Evolutionary conservation across 2,329 filamentous ascomycete genomes (phyloP).

Genomic region (Xylaria sp.): DNA sequence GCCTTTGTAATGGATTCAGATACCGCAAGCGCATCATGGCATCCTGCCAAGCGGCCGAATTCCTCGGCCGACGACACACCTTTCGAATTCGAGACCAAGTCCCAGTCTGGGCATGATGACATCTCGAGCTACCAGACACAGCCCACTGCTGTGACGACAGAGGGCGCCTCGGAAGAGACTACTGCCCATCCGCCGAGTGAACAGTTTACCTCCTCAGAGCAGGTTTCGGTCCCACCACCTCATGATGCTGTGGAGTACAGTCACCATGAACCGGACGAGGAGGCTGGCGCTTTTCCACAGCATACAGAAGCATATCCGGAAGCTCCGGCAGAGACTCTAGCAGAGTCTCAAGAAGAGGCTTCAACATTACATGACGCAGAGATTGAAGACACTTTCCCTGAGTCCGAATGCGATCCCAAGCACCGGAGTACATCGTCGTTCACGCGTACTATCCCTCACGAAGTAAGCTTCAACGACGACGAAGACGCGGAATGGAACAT

Average conservation of each 20-base stretch:
- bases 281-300: conserved; percentile 27
- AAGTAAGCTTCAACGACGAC: conserved; percentile 53
- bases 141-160: conserved; percentile 4
- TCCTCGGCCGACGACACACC: conserved; percentile 22
- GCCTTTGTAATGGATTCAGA: conserved; percentile 39
- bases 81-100: conserved; percentile 13
- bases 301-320: conserved; percentile 17
- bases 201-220: conserved; percentile 16
- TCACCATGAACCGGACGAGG: conserved; percentile 25
- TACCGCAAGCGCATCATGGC: conserved; percentile 42
- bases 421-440: conserved; percentile 60
- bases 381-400: background rate
- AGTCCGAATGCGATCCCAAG: conserved; percentile 37
- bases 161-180: background rate
- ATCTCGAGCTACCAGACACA: conserved; percentile 3
- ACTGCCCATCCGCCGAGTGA: conserved; percentile 14
- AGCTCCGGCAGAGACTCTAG: background rate
- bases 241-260: conserved; percentile 21
- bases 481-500: conserved; percentile 55
- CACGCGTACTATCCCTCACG: conserved; percentile 58
- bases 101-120: conserved; percentile 8
- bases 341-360: background rate
- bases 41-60: conserved; percentile 49
- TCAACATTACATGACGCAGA: conserved; percentile 5
- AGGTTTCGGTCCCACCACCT: conserved; percentile 13